Evolutionary conservation across 2,329 filamentous ascomycete species (phyloP), one percentile per base, ranked within the genome.

Genomic region (Parastagonospora avenae): DNA sequence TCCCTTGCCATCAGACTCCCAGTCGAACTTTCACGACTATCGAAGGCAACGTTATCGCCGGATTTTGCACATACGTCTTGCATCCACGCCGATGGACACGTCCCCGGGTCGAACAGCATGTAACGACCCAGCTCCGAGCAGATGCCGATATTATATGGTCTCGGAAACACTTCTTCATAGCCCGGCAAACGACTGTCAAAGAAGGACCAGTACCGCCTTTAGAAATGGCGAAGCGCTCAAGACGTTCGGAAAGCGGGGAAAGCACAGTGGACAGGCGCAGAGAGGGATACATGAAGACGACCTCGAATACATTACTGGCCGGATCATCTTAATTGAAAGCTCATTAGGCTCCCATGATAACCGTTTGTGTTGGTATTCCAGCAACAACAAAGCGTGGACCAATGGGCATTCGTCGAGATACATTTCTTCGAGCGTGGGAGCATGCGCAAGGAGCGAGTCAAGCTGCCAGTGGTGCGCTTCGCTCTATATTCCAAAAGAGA

Each of bases 381-480:
- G 37, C 24, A 28, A 4, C 24, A 11, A 24, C 4, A 40, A 11
- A 2, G 37, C 37, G 14, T 37, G 33, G 8, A 37, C 33, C 3
- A 37, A 4, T 8, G 33, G 33, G 14, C 33, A 37, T 4, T 6
- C 14, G 4, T 37, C 33, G 12, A 37, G 33, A 37, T 37, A 14
- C 14, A 37, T 4, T 8, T 37, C 12, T 14, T 37, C 33, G 12
- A 37, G 33, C 14, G 12, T 14, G 12, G 11, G 3, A 9, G 14
- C 11, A 10, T 40, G 37, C 11, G 40, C 10, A 7, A 7, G 12
- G 7, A 80, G 72, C 77, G 77, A 80, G 10, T 75, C 72, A 0
- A 79, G 52, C 44, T 80, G 77, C 63, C 70, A 73, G 14, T 78
- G 69, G 27, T 78, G 70, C 4, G 70, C 66, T 37, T 80, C 77